Conservation (phyloP, 2,329 filamentous ascomycete species). For the Cladosporium austrohemisphaericum region DNA sequence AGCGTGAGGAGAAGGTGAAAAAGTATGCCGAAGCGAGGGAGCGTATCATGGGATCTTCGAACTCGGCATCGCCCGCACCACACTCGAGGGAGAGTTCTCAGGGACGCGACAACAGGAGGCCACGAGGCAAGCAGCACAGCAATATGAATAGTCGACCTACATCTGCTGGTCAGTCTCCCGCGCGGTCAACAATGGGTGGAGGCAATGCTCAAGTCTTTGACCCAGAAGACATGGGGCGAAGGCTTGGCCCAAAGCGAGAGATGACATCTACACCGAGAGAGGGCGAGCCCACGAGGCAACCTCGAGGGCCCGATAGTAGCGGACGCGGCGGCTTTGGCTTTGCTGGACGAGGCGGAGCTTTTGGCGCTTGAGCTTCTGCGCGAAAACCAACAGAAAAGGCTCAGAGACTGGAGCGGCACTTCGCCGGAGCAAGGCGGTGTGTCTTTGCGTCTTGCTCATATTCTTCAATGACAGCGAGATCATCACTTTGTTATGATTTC, state of each 20-base stretch:
- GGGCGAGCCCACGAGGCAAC: slow-evolving; percentile 67
- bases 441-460: too few relatives aligned
- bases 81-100: slow-evolving; percentile 29
- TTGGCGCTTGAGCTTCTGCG: slow-evolving; percentile 8
- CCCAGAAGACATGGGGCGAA: slow-evolving; percentile 59
- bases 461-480: too few relatives aligned
- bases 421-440: too few relatives aligned
- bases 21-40: slow-evolving; percentile 86
- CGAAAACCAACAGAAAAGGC: too few relatives aligned
- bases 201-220: slow-evolving; percentile 66
- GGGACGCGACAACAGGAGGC: slow-evolving; percentile 24
- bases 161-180: slow-evolving; percentile 35
- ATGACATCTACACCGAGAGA: slow-evolving; percentile 50
- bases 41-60: slow-evolving; percentile 71
- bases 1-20: slow-evolving; percentile 83
- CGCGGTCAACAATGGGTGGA: slow-evolving; percentile 28
- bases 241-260: slow-evolving; percentile 50
- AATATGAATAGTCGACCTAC: slow-evolving; percentile 35
- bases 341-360: slow-evolving; percentile 3
- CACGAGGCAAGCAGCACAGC: slow-evolving; percentile 29
- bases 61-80: slow-evolving; percentile 23
- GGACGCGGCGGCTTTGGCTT: slow-evolving; percentile 68
- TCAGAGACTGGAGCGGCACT: too few relatives aligned
- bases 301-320: slow-evolving; percentile 72
- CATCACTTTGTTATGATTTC: too few relatives aligned